Evolutionary conservation across 2,329 filamentous ascomycete species (phyloP).

Genomic region (Aspergillus thermomutatus): DNA sequence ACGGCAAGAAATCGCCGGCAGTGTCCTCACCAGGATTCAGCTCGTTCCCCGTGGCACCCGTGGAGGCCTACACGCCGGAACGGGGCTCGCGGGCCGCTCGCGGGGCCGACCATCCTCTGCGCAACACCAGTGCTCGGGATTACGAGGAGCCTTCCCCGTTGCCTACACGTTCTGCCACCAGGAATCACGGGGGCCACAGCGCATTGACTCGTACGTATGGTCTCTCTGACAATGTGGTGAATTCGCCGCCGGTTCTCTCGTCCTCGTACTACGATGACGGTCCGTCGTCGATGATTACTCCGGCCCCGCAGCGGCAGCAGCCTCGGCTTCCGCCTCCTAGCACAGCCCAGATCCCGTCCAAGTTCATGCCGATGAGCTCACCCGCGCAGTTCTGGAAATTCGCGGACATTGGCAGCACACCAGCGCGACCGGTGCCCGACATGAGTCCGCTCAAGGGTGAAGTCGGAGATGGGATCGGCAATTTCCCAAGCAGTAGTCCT

Average conservation of each 20-base stretch:
- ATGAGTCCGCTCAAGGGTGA: conserved; percentile 48
- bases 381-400: conserved; percentile 52
- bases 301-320: conserved; percentile 48
- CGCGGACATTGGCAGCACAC: conserved; percentile 45
- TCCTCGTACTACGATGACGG: conserved; percentile 49
- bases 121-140: conserved; percentile 32
- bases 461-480: conserved; percentile 31
- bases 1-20: conserved; percentile 36
- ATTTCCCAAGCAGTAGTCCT: conserved; percentile 47
- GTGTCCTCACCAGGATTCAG: conserved; percentile 40
- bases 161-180: conserved; percentile 31
- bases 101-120: conserved; percentile 26
- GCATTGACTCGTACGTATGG: conserved; percentile 35
- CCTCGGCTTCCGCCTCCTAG: conserved; percentile 47
- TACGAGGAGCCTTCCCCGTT: conserved; percentile 44
- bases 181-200: conserved; percentile 23
- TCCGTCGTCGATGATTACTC: conserved; percentile 47
- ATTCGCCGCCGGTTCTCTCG: conserved; percentile 46
- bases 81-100: conserved; percentile 40
- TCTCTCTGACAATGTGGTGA: conserved; percentile 37
- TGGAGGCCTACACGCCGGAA: conserved; percentile 48
- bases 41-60: conserved; percentile 40
- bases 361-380: conserved; percentile 51
- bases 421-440: conserved; percentile 41
- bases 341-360: conserved; percentile 48